Conservation (phyloP, 140 eudicot species). For the Anethum foeniculum region DNA sequence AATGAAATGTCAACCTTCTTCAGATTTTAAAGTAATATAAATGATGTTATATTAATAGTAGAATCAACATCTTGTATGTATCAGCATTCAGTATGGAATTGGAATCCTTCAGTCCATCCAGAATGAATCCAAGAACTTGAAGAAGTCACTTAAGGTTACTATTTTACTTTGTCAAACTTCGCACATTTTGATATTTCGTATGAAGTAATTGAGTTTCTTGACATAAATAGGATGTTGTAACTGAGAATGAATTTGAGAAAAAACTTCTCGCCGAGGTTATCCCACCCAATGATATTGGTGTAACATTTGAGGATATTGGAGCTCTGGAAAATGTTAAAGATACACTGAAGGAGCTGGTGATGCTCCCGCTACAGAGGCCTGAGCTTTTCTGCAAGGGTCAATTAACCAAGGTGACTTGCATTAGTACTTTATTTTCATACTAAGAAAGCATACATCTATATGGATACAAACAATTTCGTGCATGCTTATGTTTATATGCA, state of each 20-base stretch:
- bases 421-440: background rate
- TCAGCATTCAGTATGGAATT: conserved; percentile 75
- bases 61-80: conserved; percentile 9
- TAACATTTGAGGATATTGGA: conserved; percentile 95
- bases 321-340: conserved; percentile 95
- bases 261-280: conserved; percentile 87
- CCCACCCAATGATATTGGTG: conserved; percentile 93
- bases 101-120: conserved; percentile 58
- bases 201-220: conserved; percentile 8
- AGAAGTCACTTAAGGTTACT: conserved; percentile 88
- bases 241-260: conserved; percentile 93
- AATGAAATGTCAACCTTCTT: conserved; percentile 10
- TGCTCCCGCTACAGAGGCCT: conserved; percentile 94
- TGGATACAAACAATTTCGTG: background rate
- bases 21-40: background rate
- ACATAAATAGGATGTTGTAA: conserved; percentile 62
- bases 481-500: background rate
- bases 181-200: background rate
- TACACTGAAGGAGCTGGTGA: conserved; percentile 88
- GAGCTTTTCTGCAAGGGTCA: conserved; percentile 98
- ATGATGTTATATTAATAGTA: background rate
- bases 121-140: conserved; percentile 75
- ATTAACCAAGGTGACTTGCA: conserved; percentile 57
- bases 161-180: conserved; percentile 7
- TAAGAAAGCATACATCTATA: background rate